Evolutionary conservation across 2,329 filamentous ascomycete species (phyloP).

Genomic region (Basipetospora chlamydospora): DNA sequence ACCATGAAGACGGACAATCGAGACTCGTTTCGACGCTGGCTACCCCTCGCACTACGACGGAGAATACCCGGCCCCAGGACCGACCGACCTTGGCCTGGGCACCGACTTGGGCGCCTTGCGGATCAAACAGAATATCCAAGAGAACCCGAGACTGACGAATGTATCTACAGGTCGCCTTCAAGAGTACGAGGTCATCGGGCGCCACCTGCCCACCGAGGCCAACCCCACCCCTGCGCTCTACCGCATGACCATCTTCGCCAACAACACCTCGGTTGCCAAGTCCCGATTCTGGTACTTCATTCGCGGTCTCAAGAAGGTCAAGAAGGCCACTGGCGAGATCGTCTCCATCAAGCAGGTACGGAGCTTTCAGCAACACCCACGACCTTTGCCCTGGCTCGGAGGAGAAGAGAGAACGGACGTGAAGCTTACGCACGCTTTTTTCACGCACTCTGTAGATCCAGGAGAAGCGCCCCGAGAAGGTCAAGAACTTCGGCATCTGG

Average conservation of each 20-base stretch:
- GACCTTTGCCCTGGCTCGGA: too few relatives aligned
- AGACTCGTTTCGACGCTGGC: too few relatives aligned
- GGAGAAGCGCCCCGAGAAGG: conserved; percentile 98
- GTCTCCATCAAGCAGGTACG: conserved; percentile 90
- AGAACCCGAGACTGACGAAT: conserved; percentile 23
- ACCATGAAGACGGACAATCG: too few relatives aligned
- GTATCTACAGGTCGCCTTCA: conserved; percentile 75
- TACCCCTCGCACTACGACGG: too few relatives aligned
- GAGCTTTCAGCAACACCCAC: too few relatives aligned
- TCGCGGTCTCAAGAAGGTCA: conserved; percentile 98
- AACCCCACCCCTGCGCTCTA: conserved; percentile 97
- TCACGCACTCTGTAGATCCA: conserved; percentile 62
- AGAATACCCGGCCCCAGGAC: too few relatives aligned
- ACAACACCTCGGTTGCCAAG: conserved; percentile 96
- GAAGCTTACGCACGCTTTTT: too few relatives aligned
- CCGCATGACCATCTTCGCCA: conserved; percentile 99
- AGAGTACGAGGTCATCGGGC: conserved; percentile 99
- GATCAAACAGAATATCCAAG: too few relatives aligned
- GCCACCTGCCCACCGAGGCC: conserved; percentile 93
- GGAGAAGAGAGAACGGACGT: too few relatives aligned
- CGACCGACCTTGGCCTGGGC: too few relatives aligned
- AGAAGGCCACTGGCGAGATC: conserved; percentile 99
- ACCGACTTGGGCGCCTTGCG: too few relatives aligned
- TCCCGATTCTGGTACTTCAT: conserved; percentile 99
- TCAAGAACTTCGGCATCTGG: conserved; percentile 99